Evolutionary conservation across 2,329 filamentous ascomycete genomes (phyloP).

Genomic region (Leptographium flavum): DNA sequence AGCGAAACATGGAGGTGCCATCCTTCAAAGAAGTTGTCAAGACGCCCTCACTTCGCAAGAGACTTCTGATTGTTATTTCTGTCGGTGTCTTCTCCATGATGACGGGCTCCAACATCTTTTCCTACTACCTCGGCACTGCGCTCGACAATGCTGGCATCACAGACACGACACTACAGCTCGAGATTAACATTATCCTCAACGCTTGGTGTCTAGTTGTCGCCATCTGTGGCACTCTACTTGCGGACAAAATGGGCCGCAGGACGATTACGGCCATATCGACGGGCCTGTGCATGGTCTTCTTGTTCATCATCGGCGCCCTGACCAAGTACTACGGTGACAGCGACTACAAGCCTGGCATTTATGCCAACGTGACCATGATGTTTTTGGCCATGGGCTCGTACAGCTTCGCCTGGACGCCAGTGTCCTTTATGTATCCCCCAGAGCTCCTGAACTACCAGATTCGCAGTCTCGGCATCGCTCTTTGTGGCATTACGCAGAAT

Average conservation of each 20-base stretch:
- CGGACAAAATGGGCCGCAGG: constrained; percentile 14
- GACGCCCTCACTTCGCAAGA: not conserved
- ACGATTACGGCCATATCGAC: not conserved
- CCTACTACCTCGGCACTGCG: constrained; percentile 4
- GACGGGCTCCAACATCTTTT: constrained; percentile 9
- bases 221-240: constrained; percentile 10
- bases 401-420: not conserved
- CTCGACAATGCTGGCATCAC: constrained; percentile 5
- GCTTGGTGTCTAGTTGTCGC: constrained; percentile 8
- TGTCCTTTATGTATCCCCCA: not conserved
- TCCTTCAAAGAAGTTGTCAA: not conserved
- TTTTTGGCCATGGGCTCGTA: constrained; percentile 1
- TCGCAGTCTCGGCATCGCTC: not conserved
- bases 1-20: not conserved
- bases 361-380: not conserved
- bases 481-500: not conserved
- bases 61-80: constrained; percentile 1
- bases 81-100: constrained; percentile 3
- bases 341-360: not conserved
- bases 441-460: constrained; percentile 1
- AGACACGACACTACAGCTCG: constrained; percentile 3
- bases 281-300: not conserved
- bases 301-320: constrained; percentile 1
- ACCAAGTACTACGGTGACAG: constrained; percentile 1
- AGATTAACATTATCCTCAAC: constrained; percentile 6